A percentile compares a stretch with the other conserved stretches of the same genome.
Conservation (phyloP, 2,329 filamentous ascomycete genomes). For the Paecilomyces niveus region DNA sequence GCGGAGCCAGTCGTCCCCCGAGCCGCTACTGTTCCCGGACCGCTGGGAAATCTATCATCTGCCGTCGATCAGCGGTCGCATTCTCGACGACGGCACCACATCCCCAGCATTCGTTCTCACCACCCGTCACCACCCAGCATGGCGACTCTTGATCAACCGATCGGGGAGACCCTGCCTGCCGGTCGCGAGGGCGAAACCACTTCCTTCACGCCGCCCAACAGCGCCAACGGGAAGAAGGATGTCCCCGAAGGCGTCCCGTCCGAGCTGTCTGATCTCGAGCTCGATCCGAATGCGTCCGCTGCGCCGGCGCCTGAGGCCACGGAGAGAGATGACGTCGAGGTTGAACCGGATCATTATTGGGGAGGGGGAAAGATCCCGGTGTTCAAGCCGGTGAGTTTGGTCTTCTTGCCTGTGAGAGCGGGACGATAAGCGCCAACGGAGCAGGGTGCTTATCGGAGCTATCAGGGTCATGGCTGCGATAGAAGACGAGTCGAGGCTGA, state of each 20-base stretch:
- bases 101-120: constrained; percentile 6
- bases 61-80: constrained; percentile 40
- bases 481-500: not conserved
- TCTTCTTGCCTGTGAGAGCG: not conserved
- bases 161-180: constrained; percentile 17
- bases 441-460: not conserved
- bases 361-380: constrained; percentile 77
- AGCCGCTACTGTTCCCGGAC: constrained; percentile 24
- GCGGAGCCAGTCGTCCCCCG: constrained; percentile 6
- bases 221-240: constrained; percentile 38
- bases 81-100: constrained; percentile 29
- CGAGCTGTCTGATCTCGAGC: constrained; percentile 36
- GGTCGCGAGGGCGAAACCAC: constrained; percentile 19
- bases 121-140: constrained; percentile 18
- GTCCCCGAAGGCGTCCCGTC: constrained; percentile 33
- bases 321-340: constrained; percentile 64
- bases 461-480: not conserved
- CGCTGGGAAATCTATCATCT: constrained; percentile 29
- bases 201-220: constrained; percentile 38
- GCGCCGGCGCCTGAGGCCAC: constrained; percentile 25
- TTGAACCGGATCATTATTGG: constrained; percentile 82
- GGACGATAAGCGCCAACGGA: not conserved
- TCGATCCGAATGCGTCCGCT: constrained; percentile 23
- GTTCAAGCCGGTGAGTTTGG: constrained; percentile 68
- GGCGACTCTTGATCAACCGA: constrained; percentile 27